These are phyloP conservation scores for Nicotiana undulata DNA, from an alignment of 257 asterid species.

Conservation along the genomic window DNA sequence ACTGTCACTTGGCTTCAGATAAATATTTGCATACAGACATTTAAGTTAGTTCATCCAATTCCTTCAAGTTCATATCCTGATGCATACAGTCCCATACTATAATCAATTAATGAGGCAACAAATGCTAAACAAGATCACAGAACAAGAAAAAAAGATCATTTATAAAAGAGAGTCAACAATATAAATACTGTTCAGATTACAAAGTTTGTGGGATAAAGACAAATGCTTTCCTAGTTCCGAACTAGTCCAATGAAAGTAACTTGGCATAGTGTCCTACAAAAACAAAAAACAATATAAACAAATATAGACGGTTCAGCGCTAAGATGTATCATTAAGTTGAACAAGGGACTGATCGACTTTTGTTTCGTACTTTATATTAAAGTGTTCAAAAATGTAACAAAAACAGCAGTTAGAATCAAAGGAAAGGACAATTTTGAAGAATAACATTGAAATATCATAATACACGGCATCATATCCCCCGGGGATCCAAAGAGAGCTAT, in stretches of 20 bases:
- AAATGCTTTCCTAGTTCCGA: neutral
- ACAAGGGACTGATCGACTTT: neutral
- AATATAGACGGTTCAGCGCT: neutral
- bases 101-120: neutral
- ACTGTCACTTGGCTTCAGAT: neutral
- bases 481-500: neutral
- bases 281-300: neutral
- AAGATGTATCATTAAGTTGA: neutral
- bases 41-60: conserved; percentile 1
- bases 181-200: neutral
- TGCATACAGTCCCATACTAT: neutral
- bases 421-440: neutral
- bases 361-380: neutral
- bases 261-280: neutral
- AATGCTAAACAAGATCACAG: neutral
- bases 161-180: neutral
- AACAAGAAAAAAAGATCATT: neutral
- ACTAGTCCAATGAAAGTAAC: neutral
- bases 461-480: neutral
- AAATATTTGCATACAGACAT: neutral
- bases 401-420: neutral
- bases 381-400: neutral
- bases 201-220: neutral
- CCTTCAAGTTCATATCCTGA: neutral
- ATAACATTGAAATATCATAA: neutral